These are phyloP conservation scores for Panicum miliaceum DNA, from an alignment of 176 grass and related monocot genomes.

Conservation along the genomic window DNA sequence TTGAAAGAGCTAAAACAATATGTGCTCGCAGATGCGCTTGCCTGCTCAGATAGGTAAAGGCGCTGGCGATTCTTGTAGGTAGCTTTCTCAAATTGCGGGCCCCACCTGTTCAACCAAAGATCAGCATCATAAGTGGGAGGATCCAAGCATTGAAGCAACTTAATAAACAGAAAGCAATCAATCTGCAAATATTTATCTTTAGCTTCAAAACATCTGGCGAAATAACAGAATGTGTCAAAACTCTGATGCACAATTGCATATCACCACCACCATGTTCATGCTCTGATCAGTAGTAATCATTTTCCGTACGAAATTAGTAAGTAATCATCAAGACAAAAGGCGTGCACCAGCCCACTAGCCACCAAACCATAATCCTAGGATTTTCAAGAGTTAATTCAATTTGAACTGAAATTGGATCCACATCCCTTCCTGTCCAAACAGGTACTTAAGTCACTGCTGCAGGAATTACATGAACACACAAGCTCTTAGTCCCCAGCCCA, in stretches of 20 bases:
- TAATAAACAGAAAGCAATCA: background rate
- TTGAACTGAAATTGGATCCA: background rate
- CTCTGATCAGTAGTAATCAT: background rate
- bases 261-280: background rate
- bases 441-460: background rate
- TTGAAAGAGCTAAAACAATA: background rate
- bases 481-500: background rate
- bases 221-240: background rate
- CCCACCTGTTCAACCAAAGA: constrained; percentile 72
- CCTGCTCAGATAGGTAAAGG: constrained; percentile 92
- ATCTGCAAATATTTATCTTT: background rate
- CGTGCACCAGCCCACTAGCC: background rate
- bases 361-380: background rate
- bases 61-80: constrained; percentile 78
- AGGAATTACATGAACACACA: background rate
- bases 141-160: background rate
- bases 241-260: background rate
- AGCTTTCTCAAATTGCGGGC: constrained; percentile 71
- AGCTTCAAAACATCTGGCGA: background rate
- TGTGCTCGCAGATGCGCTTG: constrained; percentile 20
- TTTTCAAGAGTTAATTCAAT: background rate
- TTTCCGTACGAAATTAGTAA: background rate
- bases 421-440: background rate
- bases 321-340: background rate
- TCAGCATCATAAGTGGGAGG: constrained; percentile 26